Conservation (phyloP, 805 yeast species). For the Schizosaccharomyces lindneri region DNA sequence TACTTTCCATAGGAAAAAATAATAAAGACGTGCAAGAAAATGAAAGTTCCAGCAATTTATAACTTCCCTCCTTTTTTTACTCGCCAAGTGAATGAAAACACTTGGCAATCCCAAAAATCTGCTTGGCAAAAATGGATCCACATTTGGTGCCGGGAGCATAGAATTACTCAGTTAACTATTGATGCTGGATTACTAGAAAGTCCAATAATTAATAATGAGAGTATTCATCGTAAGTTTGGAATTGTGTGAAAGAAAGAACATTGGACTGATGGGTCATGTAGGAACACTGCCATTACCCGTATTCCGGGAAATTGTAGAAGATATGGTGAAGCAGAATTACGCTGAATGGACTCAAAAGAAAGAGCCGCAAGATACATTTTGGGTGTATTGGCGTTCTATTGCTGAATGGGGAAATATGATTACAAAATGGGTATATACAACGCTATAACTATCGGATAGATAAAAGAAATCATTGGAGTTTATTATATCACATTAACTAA, state of each 20-base stretch:
- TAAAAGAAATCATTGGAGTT: too few species aligned
- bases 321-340: background rate
- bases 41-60: background rate
- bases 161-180: background rate
- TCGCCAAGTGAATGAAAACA: background rate
- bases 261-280: background rate
- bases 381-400: background rate
- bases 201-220: background rate
- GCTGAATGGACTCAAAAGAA: background rate
- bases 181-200: background rate
- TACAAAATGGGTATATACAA: background rate
- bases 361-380: background rate
- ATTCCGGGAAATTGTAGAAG: background rate
- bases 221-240: background rate
- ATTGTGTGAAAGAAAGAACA: background rate
- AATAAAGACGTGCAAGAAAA: background rate
- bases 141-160: background rate
- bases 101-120: background rate
- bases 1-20: too few species aligned
- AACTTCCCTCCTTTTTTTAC: background rate
- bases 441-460: too few species aligned
- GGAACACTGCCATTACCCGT: background rate
- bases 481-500: background rate
- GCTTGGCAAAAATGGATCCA: background rate
- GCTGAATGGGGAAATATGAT: background rate